These are phyloP conservation scores for Fusarium xyrophilum DNA, from an alignment of 2,329 filamentous ascomycete species.

Conservation along the genomic window DNA sequence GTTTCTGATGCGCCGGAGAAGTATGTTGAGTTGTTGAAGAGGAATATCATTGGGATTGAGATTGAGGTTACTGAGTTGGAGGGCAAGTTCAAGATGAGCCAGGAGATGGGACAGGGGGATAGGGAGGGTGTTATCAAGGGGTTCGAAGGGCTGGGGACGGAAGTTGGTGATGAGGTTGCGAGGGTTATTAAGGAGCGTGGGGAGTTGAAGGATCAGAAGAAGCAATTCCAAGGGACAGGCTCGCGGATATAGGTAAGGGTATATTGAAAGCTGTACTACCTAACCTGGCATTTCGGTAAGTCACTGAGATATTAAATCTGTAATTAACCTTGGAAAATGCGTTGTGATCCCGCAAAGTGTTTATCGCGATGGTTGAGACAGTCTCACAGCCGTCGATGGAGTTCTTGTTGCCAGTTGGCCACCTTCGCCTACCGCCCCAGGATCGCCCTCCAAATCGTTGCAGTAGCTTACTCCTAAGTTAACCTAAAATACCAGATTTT, in stretches of 20 bases:
- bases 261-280: no score
- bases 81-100: slow-evolving; percentile 72
- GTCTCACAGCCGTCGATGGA: no score
- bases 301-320: no score
- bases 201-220: slow-evolving; percentile 8
- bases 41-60: slow-evolving; percentile 66
- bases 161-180: slow-evolving; percentile 41
- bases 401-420: no score
- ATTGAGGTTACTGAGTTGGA: slow-evolving; percentile 61
- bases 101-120: slow-evolving; percentile 62
- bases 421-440: no score
- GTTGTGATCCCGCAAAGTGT: no score
- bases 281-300: not conserved
- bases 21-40: slow-evolving; percentile 64
- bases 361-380: no score
- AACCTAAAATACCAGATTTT: no score
- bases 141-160: slow-evolving; percentile 50
- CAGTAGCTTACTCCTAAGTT: no score
- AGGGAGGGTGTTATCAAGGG: slow-evolving; percentile 63
- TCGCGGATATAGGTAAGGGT: no score
- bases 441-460: no score
- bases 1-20: slow-evolving; percentile 62
- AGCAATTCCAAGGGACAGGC: not conserved
- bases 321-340: no score
- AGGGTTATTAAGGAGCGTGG: slow-evolving; percentile 39